These are phyloP conservation scores for Dipodascopsis tothii DNA, from an alignment of 805 yeast genomes.

Conservation along the genomic window DNA sequence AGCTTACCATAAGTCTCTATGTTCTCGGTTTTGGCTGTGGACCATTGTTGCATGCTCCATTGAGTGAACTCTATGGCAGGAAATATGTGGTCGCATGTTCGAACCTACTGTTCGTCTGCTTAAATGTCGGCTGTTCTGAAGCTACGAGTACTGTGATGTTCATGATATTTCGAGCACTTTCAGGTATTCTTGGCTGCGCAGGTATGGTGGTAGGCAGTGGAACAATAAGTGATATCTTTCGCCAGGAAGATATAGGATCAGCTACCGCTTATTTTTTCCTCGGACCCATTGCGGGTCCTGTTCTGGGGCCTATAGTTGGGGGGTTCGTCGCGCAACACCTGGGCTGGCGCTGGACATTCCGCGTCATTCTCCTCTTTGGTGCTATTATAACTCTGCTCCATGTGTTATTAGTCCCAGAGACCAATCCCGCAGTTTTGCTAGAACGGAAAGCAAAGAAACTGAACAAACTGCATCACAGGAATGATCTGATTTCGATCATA, in stretches of 20 bases:
- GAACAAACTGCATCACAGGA: not conserved
- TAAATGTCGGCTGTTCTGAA: conserved; percentile 21
- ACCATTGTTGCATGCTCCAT: conserved; percentile 18
- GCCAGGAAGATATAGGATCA: conserved; percentile 11
- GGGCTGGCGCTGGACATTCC: conserved; percentile 69
- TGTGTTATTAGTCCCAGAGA: conserved; percentile 57
- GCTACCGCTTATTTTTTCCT: conserved; percentile 15
- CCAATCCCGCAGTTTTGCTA: conserved; percentile 75
- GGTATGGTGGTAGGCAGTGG: conserved; percentile 22
- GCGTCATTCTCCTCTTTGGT: conserved; percentile 38
- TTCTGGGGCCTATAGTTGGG: conserved; percentile 53
- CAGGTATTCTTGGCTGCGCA: conserved; percentile 19
- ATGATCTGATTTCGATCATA: conserved; percentile 33
- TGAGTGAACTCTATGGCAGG: conserved; percentile 20
- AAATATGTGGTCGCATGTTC: conserved; percentile 15
- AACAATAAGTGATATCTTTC: conserved; percentile 16
- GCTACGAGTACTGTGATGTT: conserved; percentile 13
- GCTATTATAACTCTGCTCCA: conserved; percentile 11
- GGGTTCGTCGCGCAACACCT: conserved; percentile 52
- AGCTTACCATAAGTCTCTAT: conserved; percentile 15
- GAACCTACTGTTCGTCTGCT: conserved; percentile 8
- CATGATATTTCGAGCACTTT: conserved; percentile 15
- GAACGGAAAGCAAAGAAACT: conserved; percentile 12
- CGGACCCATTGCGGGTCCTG: conserved; percentile 37
- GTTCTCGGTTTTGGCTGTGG: conserved; percentile 23